Base-by-base conservation (phyloP, 2,329 filamentous ascomycete species). In the Ophiostoma fasciatum region DNA sequence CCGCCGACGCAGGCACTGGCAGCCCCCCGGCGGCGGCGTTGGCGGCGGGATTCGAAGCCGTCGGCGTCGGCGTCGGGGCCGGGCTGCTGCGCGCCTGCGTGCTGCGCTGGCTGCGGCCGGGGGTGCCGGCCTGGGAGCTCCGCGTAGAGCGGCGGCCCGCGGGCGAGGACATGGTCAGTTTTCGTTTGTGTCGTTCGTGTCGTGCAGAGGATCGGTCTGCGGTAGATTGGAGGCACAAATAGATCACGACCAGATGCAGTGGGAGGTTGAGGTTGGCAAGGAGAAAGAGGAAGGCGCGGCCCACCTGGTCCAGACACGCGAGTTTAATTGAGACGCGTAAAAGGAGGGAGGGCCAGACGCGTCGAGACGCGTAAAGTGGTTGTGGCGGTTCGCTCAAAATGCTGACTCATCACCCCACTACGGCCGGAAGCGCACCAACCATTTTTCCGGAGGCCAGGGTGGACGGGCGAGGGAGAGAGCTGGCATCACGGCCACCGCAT, bases 151-250 rank as follows among this genome's bases (percentile, higher is more conserved):
- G 42, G 64, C 43, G 43, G 21, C 42, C 22, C 34, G 40, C 56
- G 27, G 74, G 74, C 18, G 74, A 78, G 50, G 74, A 80, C 74
- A 78, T 78, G 38, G 41, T 59, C 9, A 44, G 38, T 33, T 26
- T 21, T 19, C 18, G 19, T 27, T 9, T 9, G 22, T 18, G 4
- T 25, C 3, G 28, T 19, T 22, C 19, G 20, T 37, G 26, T 32
- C 21, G 25, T 17, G 31, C 17, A 12, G 20, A 15, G n/a, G n/a
- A n/a, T n/a, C n/a, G n/a, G n/a, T n/a, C n/a, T n/a, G n/a, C n/a
- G n/a, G n/a, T n/a, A n/a, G n/a, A n/a, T n/a, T n/a, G n/a, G n/a
- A 29, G 5, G 26, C n/a, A n/a, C 10, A 19, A 36, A 22, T 13
- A 31, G 31, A 30, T 25, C 17, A 20, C 15, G 36, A 14, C 15